A percentile compares a stretch with the other conserved stretches of the same genome.
These are phyloP conservation scores for Leccinum pellstonianum DNA, from an alignment of 768 basidiomycete species.

Conservation along the genomic window DNA sequence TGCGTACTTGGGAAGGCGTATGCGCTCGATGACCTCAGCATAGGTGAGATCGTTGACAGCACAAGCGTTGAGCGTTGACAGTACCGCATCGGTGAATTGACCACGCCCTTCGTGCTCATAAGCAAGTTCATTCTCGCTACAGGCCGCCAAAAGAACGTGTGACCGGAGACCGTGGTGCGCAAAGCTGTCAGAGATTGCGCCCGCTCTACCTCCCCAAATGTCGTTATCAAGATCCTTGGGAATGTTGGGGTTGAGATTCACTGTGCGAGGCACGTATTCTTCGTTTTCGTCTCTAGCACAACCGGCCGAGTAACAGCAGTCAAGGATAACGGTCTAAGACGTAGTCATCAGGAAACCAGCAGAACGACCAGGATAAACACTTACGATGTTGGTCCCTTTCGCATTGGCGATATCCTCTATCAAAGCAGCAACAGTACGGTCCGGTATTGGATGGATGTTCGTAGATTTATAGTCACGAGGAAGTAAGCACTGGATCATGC, in stretches of 20 bases:
- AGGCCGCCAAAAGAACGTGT: slow-evolving; percentile 45
- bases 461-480: slow-evolving; percentile 32
- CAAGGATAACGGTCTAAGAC: slow-evolving; percentile 43
- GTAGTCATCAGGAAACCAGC: neutral
- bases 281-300: slow-evolving; percentile 27
- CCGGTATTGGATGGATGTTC: slow-evolving; percentile 38
- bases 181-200: slow-evolving; percentile 19
- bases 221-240: slow-evolving; percentile 25
- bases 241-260: slow-evolving; percentile 4
- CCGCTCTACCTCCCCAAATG: slow-evolving; percentile 21
- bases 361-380: slow-evolving; percentile 6
- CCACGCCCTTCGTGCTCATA: slow-evolving; percentile 23
- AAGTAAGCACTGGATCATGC: slow-evolving; percentile 30
- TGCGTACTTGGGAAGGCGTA: slow-evolving; percentile 15
- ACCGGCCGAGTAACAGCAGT: slow-evolving; percentile 46
- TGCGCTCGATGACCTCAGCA: slow-evolving; percentile 18
- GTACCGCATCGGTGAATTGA: slow-evolving; percentile 26
- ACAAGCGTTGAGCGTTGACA: slow-evolving; percentile 10
- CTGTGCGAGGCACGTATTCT: slow-evolving; percentile 8
- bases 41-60: slow-evolving; percentile 25
- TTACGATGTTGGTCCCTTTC: slow-evolving; percentile 46
- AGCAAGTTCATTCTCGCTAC: slow-evolving; percentile 36
- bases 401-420: slow-evolving; percentile 37
- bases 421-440: slow-evolving; percentile 40
- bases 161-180: slow-evolving; percentile 32